A percentile compares a stretch with the other conserved stretches of the same genome.
These are phyloP conservation scores for Bryum argenteum DNA, from an alignment of 225 moss, liverwort and hornwort genomes.

Conservation along the genomic window DNA sequence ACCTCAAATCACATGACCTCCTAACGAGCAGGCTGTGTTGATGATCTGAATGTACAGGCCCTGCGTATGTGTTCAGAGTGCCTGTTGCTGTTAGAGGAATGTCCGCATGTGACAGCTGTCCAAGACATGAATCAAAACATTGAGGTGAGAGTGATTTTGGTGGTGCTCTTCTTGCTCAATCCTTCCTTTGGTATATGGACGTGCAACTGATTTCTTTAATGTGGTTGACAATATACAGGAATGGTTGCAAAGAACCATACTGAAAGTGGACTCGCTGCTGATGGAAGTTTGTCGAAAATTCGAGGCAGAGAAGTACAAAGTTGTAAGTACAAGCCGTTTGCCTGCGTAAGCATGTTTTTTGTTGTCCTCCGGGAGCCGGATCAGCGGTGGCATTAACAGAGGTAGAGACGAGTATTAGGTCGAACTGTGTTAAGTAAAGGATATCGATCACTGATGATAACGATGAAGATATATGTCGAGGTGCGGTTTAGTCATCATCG, in stretches of 20 bases:
- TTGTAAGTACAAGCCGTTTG: conserved; percentile 40
- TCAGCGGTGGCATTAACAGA: not conserved
- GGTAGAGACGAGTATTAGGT: not conserved
- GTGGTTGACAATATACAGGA: conserved; percentile 52
- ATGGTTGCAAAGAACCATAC: conserved; percentile 87
- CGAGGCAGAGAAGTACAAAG: conserved; percentile 68
- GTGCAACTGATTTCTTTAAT: not conserved
- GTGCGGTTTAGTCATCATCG: conserved; percentile 9
- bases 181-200: not conserved
- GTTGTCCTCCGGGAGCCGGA: conserved; percentile 9
- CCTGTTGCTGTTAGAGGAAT: conserved; percentile 72
- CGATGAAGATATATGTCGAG: conserved; percentile 10
- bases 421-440: not conserved
- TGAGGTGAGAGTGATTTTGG: conserved; percentile 55
- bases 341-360: conserved; percentile 3
- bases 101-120: conserved; percentile 67
- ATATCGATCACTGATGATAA: not conserved
- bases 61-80: conserved; percentile 79
- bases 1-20: not conserved
- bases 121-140: conserved; percentile 78
- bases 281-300: conserved; percentile 81
- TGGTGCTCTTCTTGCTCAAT: not conserved
- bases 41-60: conserved; percentile 57
- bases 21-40: conserved; percentile 7
- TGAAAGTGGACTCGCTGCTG: conserved; percentile 75